Base-by-base conservation (phyloP, 78 protist species). In the Pigoraptor vietnamica region DNA sequence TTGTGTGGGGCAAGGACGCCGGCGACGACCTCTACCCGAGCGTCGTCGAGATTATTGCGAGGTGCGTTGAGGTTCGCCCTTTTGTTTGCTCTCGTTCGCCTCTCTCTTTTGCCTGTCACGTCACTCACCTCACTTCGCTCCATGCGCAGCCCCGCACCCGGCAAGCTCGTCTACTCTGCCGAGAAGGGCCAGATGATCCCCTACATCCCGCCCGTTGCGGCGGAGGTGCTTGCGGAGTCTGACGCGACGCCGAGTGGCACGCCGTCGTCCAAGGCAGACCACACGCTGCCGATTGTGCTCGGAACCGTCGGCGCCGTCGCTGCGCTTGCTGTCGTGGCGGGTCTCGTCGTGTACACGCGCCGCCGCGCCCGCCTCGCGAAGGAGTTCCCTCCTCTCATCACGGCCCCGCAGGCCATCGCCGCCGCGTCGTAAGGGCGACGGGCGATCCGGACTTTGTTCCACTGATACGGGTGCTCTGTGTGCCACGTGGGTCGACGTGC, bases 1-100 rank as follows among this genome's bases (percentile, higher is more conserved):
- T 89, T 79, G 93, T 92, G 1, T 94, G 95, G 95, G 95, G 94
- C 38, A 34, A 84, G 25, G 93, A 94, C 91, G 95, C 95, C 25
- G 0, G 92, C 40, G 2, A 14, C 24, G 29, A 37, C 25, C 81
- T 94, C 37, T 94, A 94, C 79, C 89, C 36, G 55, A n/a, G 89
- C 34, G 39, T 89, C 36, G 6, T 92, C 87, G 33, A 23, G 25
- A 10, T 55, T 34, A 21, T 89, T n/a, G 67, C 6, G 14, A 48
- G 14, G 67, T 48, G 67, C 6, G 67, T 48, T 48, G 6, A 14
- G 67, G 67, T 48, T 6, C 29, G 29, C 14, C 14, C 67, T 14
- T 6, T 48, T 48, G 67, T 6, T 48, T n/a, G n/a, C n/a, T n/a
- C n/a, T n/a, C n/a, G n/a, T n/a, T n/a, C n/a, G 67, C 67, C 14